Percentiles rank a stretch among this genome's conserved stretches.
Conservation (phyloP, 139 green algal genomes). For the Chlamydomonas applanata region DNA sequence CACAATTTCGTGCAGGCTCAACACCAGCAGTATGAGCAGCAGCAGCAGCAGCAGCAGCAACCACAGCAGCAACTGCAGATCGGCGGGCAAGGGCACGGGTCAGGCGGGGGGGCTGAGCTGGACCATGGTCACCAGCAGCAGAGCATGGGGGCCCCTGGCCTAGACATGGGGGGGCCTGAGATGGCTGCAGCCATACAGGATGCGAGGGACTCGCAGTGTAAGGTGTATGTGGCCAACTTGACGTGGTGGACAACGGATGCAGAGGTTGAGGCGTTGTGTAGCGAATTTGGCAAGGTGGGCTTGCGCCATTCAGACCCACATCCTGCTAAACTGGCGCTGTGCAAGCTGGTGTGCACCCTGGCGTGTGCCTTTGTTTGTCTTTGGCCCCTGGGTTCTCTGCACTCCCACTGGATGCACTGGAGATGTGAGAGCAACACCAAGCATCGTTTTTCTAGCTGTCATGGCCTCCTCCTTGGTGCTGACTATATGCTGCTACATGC, state of each 20-base stretch:
- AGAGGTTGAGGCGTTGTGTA: constrained; percentile 75
- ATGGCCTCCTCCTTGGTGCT: neutral
- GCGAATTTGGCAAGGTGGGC: constrained; percentile 56
- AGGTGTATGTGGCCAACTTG: constrained; percentile 76
- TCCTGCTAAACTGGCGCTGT: neutral
- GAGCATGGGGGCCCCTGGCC: neutral
- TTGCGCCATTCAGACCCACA: too few relatives aligned
- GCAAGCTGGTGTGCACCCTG: too few relatives aligned
- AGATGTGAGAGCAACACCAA: neutral
- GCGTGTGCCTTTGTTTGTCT: too few relatives aligned
- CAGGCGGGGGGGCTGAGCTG: neutral
- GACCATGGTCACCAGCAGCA: neutral
- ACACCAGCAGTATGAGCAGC: constrained; percentile 5
- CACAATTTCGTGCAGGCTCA: neutral
- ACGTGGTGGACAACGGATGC: constrained; percentile 93
- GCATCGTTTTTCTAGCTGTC: neutral
- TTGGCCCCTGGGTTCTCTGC: too few relatives aligned
- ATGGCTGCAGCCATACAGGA: neutral
- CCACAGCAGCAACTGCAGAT: neutral
- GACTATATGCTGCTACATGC: constrained; percentile 34
- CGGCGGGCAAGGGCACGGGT: neutral
- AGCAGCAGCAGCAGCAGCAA: neutral
- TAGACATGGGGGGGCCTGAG: neutral
- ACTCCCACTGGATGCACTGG: too few relatives aligned
- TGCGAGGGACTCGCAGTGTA: neutral